These are phyloP conservation scores for Monoraphidium neglectum DNA, from an alignment of 139 green algal species.

Conservation along the genomic window DNA sequence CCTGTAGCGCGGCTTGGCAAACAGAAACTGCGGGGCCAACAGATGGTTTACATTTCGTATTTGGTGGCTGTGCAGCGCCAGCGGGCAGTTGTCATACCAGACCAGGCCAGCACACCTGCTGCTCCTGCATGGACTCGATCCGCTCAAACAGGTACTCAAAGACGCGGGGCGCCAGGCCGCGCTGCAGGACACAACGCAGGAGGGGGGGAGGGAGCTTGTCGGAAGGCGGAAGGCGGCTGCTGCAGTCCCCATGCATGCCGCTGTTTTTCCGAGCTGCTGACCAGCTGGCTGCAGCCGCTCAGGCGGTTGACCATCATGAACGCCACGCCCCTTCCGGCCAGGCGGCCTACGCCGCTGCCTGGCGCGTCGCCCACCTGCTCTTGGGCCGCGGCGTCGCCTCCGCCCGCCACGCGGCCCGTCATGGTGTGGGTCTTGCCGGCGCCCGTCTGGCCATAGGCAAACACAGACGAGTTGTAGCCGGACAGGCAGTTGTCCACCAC, in stretches of 20 bases:
- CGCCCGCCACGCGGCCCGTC: slow-evolving; percentile 51
- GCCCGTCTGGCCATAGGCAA: slow-evolving; percentile 85
- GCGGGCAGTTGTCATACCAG: not conserved
- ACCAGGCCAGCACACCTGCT: slow-evolving; percentile 3
- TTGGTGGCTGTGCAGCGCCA: not conserved
- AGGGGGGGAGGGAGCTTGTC: no score
- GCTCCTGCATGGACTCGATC: slow-evolving; percentile 62
- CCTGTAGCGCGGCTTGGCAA: no score
- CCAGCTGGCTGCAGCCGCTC: not conserved
- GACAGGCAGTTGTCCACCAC: slow-evolving; percentile 74
- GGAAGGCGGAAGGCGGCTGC: not conserved
- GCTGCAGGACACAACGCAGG: no score
- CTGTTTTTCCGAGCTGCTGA: not conserved
- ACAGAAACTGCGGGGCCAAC: not conserved
- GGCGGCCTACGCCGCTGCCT: not conserved
- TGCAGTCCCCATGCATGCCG: not conserved
- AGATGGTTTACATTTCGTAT: not conserved
- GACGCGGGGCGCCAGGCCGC: slow-evolving; percentile 79
- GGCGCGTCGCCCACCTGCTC: slow-evolving; percentile 15
- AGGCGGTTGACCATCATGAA: not conserved
- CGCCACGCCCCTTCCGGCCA: not conserved
- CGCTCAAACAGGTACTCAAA: slow-evolving; percentile 85
- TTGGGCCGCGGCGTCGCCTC: not conserved
- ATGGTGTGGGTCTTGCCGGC: slow-evolving; percentile 92
- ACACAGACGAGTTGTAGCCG: slow-evolving; percentile 77